These are phyloP conservation scores for Rhizoclosmatium globosum DNA, from an alignment of 192 early-diverging fungal species.

Conservation along the genomic window DNA sequence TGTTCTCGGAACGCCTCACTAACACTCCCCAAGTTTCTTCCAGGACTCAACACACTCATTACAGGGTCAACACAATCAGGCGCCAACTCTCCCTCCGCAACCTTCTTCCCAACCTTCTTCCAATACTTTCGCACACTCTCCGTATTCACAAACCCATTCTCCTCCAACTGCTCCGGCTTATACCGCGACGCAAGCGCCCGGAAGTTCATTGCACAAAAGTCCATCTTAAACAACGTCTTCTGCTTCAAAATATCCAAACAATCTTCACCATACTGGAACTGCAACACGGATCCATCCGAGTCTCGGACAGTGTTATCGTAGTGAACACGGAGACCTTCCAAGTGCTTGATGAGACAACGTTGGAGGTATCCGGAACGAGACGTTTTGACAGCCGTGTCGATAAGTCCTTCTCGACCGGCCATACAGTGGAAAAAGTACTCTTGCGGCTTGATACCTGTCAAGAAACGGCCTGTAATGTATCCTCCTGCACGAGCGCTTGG, in stretches of 20 bases:
- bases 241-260: constrained; percentile 95
- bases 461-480: constrained; percentile 94
- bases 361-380: constrained; percentile 98
- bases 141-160: constrained; percentile 67
- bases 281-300: constrained; percentile 91
- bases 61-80: constrained; percentile 61
- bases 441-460: constrained; percentile 98
- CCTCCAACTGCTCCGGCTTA: constrained; percentile 71
- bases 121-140: constrained; percentile 76
- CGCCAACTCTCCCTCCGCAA: constrained; percentile 20
- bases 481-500: constrained; percentile 91
- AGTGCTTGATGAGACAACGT: constrained; percentile 98
- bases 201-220: constrained; percentile 94
- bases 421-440: constrained; percentile 78
- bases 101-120: constrained; percentile 81
- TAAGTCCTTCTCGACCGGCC: constrained; percentile 99
- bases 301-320: constrained; percentile 99
- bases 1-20: constrained; percentile 84
- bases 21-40: constrained; percentile 84
- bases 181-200: constrained; percentile 81
- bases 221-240: constrained; percentile 88
- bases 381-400: constrained; percentile 99
- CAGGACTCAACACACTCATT: constrained; percentile 82
- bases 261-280: constrained; percentile 99
- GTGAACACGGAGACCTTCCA: constrained; percentile 93